Base-by-base conservation (phyloP, 106 monocot genomes). In the Apostasia shenzhenica region DNA sequence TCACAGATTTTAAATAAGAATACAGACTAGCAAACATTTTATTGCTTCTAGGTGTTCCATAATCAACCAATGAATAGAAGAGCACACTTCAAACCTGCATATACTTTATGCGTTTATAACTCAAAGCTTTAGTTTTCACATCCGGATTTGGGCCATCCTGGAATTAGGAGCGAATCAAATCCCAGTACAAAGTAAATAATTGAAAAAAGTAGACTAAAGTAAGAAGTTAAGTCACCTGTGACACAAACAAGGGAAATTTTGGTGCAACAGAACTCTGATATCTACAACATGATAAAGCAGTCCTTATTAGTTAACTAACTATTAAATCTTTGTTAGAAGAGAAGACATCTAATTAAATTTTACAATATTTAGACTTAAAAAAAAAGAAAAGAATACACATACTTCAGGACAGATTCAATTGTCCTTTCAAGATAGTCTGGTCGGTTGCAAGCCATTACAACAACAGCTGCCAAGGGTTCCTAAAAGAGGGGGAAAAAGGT, bases 391-490 rank as follows among this genome's bases (percentile, higher is more conserved):
- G 2, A 14, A 64, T 63, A 45, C 2, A 49, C 80, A 68, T 87
- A 99, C 97, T 92, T 90, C 63, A 99, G 75, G 8, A 99, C 58
- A 54, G 97, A 99, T 52, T 81, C 57, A 63, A 99, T 75, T 72
- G 97, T 99, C 67, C 89, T 86, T 56, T 93, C 77, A 66, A 99
- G 70, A 76, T 99, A 99, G 71, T 99, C 97, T 54, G 89, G 84
- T 3, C 97, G 84, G 85, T 93, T 99, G 81, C 90, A 99, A 64
- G 97, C 92, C 97, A 99, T 93, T 67, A 99, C 59, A 13, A 99
- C 97, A 77, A 93, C 90, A 79, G 92, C 97, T 76, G 97, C 92
- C 48, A 92, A 81, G 76, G 86, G 82, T 38, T 68, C 73, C 97
- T 97, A 72, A 68, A 43, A 14, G 41, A 72, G 70, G 65, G 61